Evolutionary conservation across 2,329 filamentous ascomycete species (phyloP), one percentile per base, ranked within the genome.

Genomic region (Penicillium brevicompactum): DNA sequence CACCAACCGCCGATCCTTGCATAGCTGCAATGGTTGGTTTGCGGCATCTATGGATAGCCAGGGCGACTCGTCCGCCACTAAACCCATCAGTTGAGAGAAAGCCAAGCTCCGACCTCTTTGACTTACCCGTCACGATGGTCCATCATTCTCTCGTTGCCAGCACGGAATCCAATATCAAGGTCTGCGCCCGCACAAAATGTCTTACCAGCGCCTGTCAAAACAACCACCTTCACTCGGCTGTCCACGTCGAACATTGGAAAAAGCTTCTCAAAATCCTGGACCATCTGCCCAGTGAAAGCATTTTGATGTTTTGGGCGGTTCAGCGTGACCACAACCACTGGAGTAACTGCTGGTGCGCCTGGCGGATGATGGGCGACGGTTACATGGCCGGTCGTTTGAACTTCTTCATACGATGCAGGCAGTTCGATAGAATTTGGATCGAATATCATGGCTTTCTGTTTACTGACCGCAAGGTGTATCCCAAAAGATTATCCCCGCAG

Each of bases 231-330:
- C 24, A 84, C 82, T 5, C 82, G 75, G 50, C 82, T 77, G 56
- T 85, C 82, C 22, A 78, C 69, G 57, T 84, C 80, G 64, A 84
- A 67, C 51, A 69, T 56, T 5, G 59, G 60, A 46, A 66, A 73
- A 21, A 65, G 67, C 46, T 53, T 64, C 50, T 70, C 70, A 4
- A 84, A 69, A 45, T 82, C 74, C 53, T 67, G 63, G 59, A 83
- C 80, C 71, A 85, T 78, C 45, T 69, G 67, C 51, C 77, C 73
- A 2, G 82, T 85, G 54, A 86, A 78, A 9, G 84, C 83, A 74
- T 86, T 87, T 52, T 82, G 76, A 67, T 86, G 85, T 44, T 76
- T 74, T 2, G 81, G 83, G 2, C 84, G 77, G 69, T 83, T 81
- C 56, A 85, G 69, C 13, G 78, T 76, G 53, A 86, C 63, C 27